Evolutionary conservation across 2,329 filamentous ascomycete species (phyloP).

Genomic region (Massarina eburnea): DNA sequence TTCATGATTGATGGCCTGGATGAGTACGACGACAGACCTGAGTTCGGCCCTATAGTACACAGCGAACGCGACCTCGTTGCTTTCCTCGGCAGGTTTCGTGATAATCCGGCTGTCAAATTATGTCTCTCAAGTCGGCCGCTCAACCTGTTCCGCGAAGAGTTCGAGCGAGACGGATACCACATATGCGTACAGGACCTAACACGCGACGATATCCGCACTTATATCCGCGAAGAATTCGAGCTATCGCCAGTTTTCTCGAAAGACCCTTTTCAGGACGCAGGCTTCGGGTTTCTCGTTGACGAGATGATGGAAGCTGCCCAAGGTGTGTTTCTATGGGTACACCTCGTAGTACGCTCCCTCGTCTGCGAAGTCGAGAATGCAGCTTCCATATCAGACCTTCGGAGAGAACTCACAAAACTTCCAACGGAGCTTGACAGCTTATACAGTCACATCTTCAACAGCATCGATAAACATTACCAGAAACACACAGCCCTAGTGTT

Average conservation of each 20-base stretch:
- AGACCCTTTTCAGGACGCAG: neutral
- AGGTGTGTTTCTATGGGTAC: slow-evolving; percentile 12
- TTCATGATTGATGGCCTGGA: slow-evolving; percentile 14
- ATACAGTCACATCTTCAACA: too few species aligned
- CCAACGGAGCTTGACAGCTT: too few species aligned
- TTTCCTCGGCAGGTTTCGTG: neutral
- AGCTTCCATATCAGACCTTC: too few species aligned
- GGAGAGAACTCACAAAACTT: too few species aligned
- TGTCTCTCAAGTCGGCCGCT: slow-evolving; percentile 15
- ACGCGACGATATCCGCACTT: slow-evolving; percentile 2
- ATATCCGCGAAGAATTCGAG: neutral
- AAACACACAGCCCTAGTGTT: too few species aligned
- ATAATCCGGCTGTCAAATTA: slow-evolving; percentile 3
- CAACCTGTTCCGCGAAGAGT: slow-evolving; percentile 4
- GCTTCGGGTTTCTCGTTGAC: neutral
- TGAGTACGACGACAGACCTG: slow-evolving; percentile 7
- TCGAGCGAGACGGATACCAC: neutral
- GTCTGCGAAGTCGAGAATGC: too few species aligned
- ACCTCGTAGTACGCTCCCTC: neutral
- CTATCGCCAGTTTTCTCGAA: neutral
- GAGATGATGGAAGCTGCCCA: slow-evolving; percentile 4
- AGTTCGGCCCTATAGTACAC: neutral
- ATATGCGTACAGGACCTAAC: slow-evolving; percentile 4
- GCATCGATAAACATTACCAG: too few species aligned
- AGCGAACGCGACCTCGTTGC: slow-evolving; percentile 3